A percentile compares a stretch with the other conserved stretches of the same genome.
Evolutionary conservation across 164 flowering plant species (phyloP).

Genomic region (Magnolia sinica): DNA sequence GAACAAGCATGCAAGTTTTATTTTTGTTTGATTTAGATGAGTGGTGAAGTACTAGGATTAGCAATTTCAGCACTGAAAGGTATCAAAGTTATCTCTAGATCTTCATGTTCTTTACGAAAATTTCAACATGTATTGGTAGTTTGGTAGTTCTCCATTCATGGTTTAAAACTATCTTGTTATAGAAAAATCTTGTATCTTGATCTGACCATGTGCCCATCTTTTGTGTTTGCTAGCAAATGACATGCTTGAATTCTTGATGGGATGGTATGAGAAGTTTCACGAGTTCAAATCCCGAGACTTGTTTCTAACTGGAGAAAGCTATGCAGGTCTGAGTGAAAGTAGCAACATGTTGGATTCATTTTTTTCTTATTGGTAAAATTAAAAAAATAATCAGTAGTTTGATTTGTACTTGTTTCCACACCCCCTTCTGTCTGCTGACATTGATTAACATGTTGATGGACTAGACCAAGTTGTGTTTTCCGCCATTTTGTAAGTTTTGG

Average conservation of each 20-base stretch:
- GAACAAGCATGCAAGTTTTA: not conserved
- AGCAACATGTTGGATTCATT: not conserved
- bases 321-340: slow-evolving; percentile 59
- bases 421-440: not conserved
- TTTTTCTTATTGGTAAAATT: not conserved
- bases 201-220: not conserved
- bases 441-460: not conserved
- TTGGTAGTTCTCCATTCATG: too few species aligned
- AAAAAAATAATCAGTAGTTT: too few species aligned
- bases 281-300: slow-evolving; percentile 54
- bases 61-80: too few species aligned
- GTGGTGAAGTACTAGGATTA: too few species aligned
- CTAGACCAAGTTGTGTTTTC: too few species aligned
- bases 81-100: too few species aligned
- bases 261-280: slow-evolving; percentile 83
- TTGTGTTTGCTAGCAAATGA: slow-evolving; percentile 62
- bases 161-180: not conserved
- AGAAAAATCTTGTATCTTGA: not conserved
- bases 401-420: too few species aligned
- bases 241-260: slow-evolving; percentile 59
- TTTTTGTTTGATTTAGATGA: not conserved
- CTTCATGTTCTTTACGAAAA: not conserved
- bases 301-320: slow-evolving; percentile 94
- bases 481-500: too few species aligned
- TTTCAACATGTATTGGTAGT: too few species aligned